A percentile compares a stretch with the other conserved stretches of the same genome.
Evolutionary conservation across 1,139 yeast genomes (phyloP).

Genomic region (Zygosaccharomyces sapae): DNA sequence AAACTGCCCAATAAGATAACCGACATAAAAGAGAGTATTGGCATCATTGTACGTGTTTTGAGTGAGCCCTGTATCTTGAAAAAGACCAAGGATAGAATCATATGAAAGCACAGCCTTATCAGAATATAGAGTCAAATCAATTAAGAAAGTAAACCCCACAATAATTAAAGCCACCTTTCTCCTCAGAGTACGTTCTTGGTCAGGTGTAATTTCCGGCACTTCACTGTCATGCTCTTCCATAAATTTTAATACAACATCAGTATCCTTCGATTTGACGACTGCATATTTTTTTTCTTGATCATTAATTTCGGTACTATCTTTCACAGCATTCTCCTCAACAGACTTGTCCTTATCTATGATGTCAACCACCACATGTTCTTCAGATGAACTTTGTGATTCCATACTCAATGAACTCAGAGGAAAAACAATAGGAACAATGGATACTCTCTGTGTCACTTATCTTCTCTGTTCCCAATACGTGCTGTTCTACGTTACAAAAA

Average conservation of each 20-base stretch:
- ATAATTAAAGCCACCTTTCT: constrained; percentile 39
- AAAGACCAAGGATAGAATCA: constrained; percentile 42
- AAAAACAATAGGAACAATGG: background rate
- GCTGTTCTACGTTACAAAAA: background rate
- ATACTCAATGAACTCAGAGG: background rate
- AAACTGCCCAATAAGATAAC: constrained; percentile 41
- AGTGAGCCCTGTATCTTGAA: constrained; percentile 40
- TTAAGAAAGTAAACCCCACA: constrained; percentile 38
- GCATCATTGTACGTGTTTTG: constrained; percentile 40
- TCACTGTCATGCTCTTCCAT: constrained; percentile 37
- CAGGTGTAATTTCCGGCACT: constrained; percentile 39
- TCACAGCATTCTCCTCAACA: background rate
- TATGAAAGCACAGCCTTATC: constrained; percentile 47
- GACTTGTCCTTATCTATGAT: background rate
- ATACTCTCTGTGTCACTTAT: background rate
- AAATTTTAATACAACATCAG: constrained; percentile 41
- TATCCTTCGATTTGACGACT: constrained; percentile 32
- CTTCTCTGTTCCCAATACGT: background rate
- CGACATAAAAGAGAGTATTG: constrained; percentile 42
- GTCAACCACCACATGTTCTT: background rate
- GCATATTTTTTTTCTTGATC: constrained; percentile 2
- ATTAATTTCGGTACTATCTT: background rate
- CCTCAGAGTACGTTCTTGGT: constrained; percentile 37
- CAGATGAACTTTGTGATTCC: background rate
- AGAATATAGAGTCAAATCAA: constrained; percentile 42